These are phyloP conservation scores for Arachnomyces sp. DNA, from an alignment of 2,329 filamentous ascomycete genomes.

Conservation along the genomic window DNA sequence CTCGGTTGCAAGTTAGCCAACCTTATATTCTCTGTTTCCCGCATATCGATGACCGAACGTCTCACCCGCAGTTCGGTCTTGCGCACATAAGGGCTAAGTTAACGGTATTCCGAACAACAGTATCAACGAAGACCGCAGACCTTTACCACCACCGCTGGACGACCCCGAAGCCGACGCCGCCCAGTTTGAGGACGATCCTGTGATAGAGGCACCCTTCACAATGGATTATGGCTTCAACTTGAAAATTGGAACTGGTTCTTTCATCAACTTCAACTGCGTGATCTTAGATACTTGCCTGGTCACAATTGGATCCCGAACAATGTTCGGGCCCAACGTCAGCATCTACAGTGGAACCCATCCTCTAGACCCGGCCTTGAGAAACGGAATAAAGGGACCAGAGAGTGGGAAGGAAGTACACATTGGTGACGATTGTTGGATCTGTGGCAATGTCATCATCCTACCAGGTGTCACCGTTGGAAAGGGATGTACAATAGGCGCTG, in stretches of 20 bases:
- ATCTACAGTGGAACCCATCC: conserved; percentile 72
- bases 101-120: conserved; percentile 34
- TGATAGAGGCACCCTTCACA: conserved; percentile 60
- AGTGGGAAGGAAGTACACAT: conserved; percentile 63
- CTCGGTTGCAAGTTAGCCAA: background rate
- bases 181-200: conserved; percentile 57
- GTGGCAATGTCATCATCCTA: conserved; percentile 61
- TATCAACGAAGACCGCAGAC: conserved; percentile 52
- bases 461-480: conserved; percentile 71
- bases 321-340: conserved; percentile 69
- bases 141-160: conserved; percentile 52
- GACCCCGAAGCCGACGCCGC: conserved; percentile 57
- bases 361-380: conserved; percentile 62
- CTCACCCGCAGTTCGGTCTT: background rate
- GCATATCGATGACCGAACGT: too few species aligned
- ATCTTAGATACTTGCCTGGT: conserved; percentile 71
- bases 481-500: conserved; percentile 67
- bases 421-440: conserved; percentile 75
- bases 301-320: conserved; percentile 64
- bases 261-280: conserved; percentile 65
- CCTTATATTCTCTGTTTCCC: background rate
- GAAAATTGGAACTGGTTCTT: conserved; percentile 60
- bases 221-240: conserved; percentile 75
- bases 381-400: conserved; percentile 69
- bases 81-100: background rate